Evolutionary conservation across 2,329 filamentous ascomycete species (phyloP).

Genomic region (Arachnomyces sp.): DNA sequence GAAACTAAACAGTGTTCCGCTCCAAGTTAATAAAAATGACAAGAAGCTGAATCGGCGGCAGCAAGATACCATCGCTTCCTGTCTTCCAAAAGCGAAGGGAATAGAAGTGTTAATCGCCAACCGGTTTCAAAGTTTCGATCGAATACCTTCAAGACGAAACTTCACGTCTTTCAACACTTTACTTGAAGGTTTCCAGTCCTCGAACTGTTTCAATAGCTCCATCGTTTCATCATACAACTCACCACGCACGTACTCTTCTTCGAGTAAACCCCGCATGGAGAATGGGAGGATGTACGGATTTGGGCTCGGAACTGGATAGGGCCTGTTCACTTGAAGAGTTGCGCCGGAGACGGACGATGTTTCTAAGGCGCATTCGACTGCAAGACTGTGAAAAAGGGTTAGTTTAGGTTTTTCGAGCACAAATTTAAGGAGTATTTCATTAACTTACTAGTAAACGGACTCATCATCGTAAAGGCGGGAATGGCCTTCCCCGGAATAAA

Average conservation of each 20-base stretch:
- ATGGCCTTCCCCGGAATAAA: conserved; percentile 90
- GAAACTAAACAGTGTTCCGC: not conserved
- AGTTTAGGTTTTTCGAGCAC: not conserved
- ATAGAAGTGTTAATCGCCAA: conserved; percentile 2
- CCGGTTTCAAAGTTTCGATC: conserved; percentile 61
- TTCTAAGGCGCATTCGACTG: conserved; percentile 65
- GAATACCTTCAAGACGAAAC: conserved; percentile 83
- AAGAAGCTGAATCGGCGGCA: not conserved
- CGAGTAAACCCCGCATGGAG: conserved; percentile 87
- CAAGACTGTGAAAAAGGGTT: conserved; percentile 43
- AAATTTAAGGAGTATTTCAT: not conserved
- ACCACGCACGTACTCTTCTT: conserved; percentile 82
- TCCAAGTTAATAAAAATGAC: not conserved
- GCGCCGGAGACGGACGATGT: conserved; percentile 51
- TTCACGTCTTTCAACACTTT: conserved; percentile 95
- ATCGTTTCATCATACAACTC: conserved; percentile 70
- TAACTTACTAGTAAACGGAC: conserved; percentile 65
- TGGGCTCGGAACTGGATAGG: conserved; percentile 35
- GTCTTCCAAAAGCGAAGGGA: conserved; percentile 1
- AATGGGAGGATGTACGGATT: conserved; percentile 92
- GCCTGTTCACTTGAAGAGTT: conserved; percentile 46
- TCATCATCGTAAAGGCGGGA: conserved; percentile 87
- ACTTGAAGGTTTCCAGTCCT: conserved; percentile 82
- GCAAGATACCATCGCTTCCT: no score
- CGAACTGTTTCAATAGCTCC: conserved; percentile 76